Base-by-base conservation (phyloP, 1,139 yeast genomes). In the Fermentozyma sake region DNA sequence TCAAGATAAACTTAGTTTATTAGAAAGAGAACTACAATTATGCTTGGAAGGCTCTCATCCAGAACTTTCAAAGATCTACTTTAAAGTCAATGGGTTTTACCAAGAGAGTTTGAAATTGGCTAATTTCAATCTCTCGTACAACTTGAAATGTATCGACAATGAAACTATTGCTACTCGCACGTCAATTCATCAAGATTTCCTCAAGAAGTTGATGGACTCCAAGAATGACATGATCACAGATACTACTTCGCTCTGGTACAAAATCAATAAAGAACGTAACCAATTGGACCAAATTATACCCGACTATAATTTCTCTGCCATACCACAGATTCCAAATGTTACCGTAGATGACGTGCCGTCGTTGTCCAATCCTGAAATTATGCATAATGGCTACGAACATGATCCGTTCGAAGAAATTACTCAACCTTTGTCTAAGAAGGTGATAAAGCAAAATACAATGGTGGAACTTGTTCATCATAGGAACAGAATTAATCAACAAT, bases 11-110 rank as follows among this genome's bases (percentile, higher is more conserved):
- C 63, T 87, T 52, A 66, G 72, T 27, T 72, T 84, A 36, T 68
- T 83, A 37, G 86, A 84, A 43, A 80, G 83, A 24, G 97, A 91
- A 54, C 63, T 89, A 36, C 84, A 82, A 45, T 73, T 89, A 67
- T 89, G 97, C 56, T 63, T 81, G 18, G 84, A 81, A 42, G 96
- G 96, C 5, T 75, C 89, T 13, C 98, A 91, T 52, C 97, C 97
- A 0, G 96, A 89, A 46, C 57, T 73, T 23, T 52, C 74, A n/a
- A 69, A 69, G 39, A 69, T 72, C 16, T 82, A 84, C 48, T 74
- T 73, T 35, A 82, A 79, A 51, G 79, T 89, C 35, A 81, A 82
- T 35, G 72, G 75, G 22, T 73, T 77, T 35, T 74, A 84, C 35
- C 84, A 81, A 44, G 79, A 76, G 33, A 80, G 80, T 50, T 58